Percentiles rank a stretch among this genome's conserved stretches.
phyloP scores from a whole-genome alignment of 768 basidiomycete genomes.

The Calocybe indica region DNA sequence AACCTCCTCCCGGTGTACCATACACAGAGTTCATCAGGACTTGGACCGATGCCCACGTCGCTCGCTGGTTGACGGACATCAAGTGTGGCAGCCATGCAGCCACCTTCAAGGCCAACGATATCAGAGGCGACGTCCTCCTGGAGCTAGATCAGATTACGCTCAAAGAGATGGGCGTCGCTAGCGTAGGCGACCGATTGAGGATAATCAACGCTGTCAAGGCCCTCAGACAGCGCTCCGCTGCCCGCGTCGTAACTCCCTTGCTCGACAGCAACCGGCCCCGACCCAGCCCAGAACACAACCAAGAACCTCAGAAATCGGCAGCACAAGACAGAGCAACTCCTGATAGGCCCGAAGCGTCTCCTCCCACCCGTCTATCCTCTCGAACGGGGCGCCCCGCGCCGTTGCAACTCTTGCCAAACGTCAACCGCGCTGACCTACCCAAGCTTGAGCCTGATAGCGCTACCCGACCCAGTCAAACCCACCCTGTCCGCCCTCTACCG shows the following conservation, averaged over 20 bases:
- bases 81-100: conserved; percentile 65
- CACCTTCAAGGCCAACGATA: conserved; percentile 81
- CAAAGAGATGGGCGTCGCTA: conserved; percentile 85
- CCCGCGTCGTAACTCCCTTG: conserved; percentile 14
- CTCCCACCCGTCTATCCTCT: conserved; percentile 23
- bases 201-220: conserved; percentile 81
- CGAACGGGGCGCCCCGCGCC: conserved; percentile 72
- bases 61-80: conserved; percentile 73
- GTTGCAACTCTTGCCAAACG: conserved; percentile 57
- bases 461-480: conserved; percentile 23
- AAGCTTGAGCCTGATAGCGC: conserved; percentile 66
- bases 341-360: conserved; percentile 17
- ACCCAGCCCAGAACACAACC: conserved; percentile 1
- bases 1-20: conserved; percentile 52
- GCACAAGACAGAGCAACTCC: conserved; percentile 2
- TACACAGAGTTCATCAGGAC: conserved; percentile 60
- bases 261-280: conserved; percentile 11
- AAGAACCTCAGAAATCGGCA: neutral
- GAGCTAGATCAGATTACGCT: conserved; percentile 85
- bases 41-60: conserved; percentile 71
- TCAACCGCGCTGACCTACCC: conserved; percentile 59
- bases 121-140: conserved; percentile 84
- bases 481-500: conserved; percentile 37
- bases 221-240: conserved; percentile 54
- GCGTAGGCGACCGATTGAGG: conserved; percentile 88